Conservation (phyloP, 169 alveolate species). For the Eimeria necatrix region DNA sequence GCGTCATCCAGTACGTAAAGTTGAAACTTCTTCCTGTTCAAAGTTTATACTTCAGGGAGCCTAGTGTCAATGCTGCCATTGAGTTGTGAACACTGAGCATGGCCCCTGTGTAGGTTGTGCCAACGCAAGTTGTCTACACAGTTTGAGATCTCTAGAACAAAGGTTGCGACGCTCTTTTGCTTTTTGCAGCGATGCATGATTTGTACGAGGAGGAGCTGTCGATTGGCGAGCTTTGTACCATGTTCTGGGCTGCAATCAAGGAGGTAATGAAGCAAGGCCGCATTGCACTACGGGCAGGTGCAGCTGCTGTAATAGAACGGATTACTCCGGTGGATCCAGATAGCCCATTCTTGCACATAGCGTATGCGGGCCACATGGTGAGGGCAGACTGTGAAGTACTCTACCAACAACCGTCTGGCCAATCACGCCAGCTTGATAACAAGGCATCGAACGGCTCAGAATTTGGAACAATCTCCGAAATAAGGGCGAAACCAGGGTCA, state of each 20-base stretch:
- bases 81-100: no score
- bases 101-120: no score
- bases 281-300: background rate
- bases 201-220: slow-evolving; percentile 27
- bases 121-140: no score
- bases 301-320: slow-evolving; percentile 43
- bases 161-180: background rate
- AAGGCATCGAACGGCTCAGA: background rate
- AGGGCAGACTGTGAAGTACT: slow-evolving; percentile 8
- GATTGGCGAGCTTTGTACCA: slow-evolving; percentile 19
- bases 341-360: slow-evolving; percentile 44
- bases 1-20: background rate
- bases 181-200: slow-evolving; percentile 15
- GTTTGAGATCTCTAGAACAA: no score
- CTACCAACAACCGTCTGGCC: background rate
- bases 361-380: slow-evolving; percentile 60
- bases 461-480: slow-evolving; percentile 1
- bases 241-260: slow-evolving; percentile 67
- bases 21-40: no score
- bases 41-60: no score
- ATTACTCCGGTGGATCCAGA: slow-evolving; percentile 53
- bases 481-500: slow-evolving; percentile 25
- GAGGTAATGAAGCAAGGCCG: slow-evolving; percentile 32
- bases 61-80: no score
- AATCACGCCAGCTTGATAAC: background rate